A percentile compares a stretch with the other conserved stretches of the same genome.
phyloP scores from a whole-genome alignment of 2,329 filamentous ascomycete genomes.

The Colletotrichum sp. region DNA sequence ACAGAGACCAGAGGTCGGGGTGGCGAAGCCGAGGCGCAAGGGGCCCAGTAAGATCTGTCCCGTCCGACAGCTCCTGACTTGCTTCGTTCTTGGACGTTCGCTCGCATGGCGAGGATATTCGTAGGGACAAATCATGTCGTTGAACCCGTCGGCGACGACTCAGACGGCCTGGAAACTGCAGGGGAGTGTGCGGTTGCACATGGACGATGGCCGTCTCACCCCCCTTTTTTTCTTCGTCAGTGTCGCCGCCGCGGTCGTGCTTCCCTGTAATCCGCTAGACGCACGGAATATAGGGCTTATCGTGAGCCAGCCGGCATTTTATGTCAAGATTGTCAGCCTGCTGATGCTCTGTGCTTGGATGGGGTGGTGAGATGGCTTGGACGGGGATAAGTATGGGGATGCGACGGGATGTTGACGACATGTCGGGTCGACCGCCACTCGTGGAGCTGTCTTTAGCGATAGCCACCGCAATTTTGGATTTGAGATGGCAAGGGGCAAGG shows the following conservation, averaged over 20 bases:
- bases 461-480: neutral
- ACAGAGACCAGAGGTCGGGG: neutral
- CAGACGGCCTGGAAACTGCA: neutral
- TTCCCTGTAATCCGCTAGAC: conserved; percentile 10
- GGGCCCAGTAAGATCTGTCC: neutral
- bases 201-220: conserved; percentile 16
- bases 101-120: neutral
- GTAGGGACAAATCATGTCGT: neutral
- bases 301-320: neutral
- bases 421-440: neutral
- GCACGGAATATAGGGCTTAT: conserved; percentile 14
- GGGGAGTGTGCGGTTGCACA: conserved; percentile 4
- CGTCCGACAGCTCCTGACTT: neutral
- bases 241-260: neutral
- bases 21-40: conserved; percentile 16
- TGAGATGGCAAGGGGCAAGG: neutral
- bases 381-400: neutral
- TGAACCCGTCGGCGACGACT: neutral
- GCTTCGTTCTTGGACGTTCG: neutral
- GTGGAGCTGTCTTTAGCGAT: neutral
- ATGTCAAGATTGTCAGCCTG: neutral
- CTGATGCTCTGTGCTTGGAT: neutral
- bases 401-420: neutral
- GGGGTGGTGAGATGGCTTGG: neutral
- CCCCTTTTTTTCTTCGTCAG: neutral